phyloP scores from a whole-genome alignment of 768 basidiomycete genomes.

The Cystofilobasidium capitatum region DNA sequence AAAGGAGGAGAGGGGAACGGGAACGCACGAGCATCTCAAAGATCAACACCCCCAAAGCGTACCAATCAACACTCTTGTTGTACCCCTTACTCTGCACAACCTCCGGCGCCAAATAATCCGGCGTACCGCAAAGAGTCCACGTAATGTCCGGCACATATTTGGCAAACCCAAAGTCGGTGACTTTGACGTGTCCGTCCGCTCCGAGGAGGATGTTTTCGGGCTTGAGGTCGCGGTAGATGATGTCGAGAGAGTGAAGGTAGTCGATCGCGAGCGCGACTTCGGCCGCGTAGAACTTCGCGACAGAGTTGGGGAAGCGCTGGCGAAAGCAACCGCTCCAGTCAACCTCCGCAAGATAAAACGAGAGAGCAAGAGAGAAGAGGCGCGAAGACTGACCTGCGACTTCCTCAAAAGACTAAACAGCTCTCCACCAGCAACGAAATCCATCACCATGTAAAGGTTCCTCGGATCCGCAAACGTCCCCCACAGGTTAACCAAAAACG shows the following conservation, averaged over 20 bases:
- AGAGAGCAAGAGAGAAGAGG: background rate
- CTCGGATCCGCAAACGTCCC: slow-evolving; percentile 49
- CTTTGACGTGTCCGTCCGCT: slow-evolving; percentile 91
- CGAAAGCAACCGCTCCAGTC: background rate
- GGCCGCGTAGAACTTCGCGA: slow-evolving; percentile 42
- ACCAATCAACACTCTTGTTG: slow-evolving; percentile 43
- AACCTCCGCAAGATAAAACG: too few relatives aligned
- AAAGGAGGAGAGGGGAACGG: background rate
- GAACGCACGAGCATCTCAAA: slow-evolving; percentile 41
- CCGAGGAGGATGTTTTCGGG: slow-evolving; percentile 73
- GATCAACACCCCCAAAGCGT: slow-evolving; percentile 41
- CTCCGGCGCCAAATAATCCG: slow-evolving; percentile 42
- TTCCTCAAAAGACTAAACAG: slow-evolving; percentile 75
- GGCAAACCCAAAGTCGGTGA: slow-evolving; percentile 86
- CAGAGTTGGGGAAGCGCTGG: slow-evolving; percentile 41
- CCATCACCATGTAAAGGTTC: slow-evolving; percentile 43
- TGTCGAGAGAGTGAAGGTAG: slow-evolving; percentile 41
- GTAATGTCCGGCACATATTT: slow-evolving; percentile 37
- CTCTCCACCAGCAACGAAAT: slow-evolving; percentile 42
- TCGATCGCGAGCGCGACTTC: slow-evolving; percentile 42
- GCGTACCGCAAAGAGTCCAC: slow-evolving; percentile 42
- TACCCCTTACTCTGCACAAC: slow-evolving; percentile 42
- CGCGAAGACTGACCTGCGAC: slow-evolving; percentile 58
- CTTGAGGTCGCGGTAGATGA: slow-evolving; percentile 42
- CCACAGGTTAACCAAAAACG: slow-evolving; percentile 87